Evolutionary conservation across 179 eudicot species (phyloP), one percentile per base, ranked within the genome.

Genomic region (Carnegiea gigantea): DNA sequence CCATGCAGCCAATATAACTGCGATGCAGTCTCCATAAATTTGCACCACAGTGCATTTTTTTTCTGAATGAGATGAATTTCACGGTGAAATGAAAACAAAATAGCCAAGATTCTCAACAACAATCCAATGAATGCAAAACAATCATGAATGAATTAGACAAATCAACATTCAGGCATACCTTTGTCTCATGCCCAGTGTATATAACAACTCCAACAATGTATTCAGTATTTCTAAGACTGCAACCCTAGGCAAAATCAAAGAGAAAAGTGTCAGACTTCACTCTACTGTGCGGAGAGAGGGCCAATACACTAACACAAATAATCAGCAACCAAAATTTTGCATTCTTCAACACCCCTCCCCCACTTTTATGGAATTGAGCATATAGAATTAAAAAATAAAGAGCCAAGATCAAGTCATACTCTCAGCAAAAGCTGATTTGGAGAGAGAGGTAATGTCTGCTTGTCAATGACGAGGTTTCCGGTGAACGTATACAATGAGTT

Each of bases 401-500:
- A 68, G 62, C 24, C 79, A 60, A 76, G 71, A 75, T 70, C 59
- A 77, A 36, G 71, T 26, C 92, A 78, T 92, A 96, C 99, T 77
- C 99, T 92, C 85, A 97, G 84, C 81, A 97, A 87, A 86, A 97
- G 90, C 88, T 95, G 99, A 83, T 93, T 97, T 73, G 99, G 99
- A 82, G 91, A 87, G 57, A 97, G 90, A 70, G 99, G 97, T 83
- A 97, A 81, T n/a, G 95, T 97, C 86, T 97, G 99, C 89, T 90
- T 87, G 59, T 97, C 88, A 77, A 90, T 81, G 75, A 93, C 90
- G 89, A 97, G 92, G 88, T 97, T 97, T 60, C 99, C 99, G 79
- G 98, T 95, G 84, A 92, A 95, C 24, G 99, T 97, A 88, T 97
- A 97, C 84, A 97, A 87, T 15, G 99, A 97, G 87, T 97, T 97